A percentile compares a stretch with the other conserved stretches of the same genome.
phyloP scores from a whole-genome alignment of 768 basidiomycete species.

The Trametes maxima region DNA sequence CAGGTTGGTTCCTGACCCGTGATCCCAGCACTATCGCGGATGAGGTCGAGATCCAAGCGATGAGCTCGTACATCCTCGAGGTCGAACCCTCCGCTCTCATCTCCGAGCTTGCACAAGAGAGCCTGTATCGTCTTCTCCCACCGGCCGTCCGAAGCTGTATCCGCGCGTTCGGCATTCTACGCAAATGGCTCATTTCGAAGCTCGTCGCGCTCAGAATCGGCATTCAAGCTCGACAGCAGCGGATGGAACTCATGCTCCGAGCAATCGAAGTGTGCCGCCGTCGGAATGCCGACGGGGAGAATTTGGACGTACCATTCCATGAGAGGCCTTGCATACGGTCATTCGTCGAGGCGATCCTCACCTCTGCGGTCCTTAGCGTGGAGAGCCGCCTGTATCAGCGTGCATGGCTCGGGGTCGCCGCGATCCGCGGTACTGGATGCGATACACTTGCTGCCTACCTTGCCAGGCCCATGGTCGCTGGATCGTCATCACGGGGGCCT shows the following conservation, averaged over 20 bases:
- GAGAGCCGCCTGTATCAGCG: constrained; percentile 78
- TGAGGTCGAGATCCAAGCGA: constrained; percentile 74
- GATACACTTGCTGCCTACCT: constrained; percentile 65
- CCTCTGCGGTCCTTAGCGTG: constrained; percentile 74
- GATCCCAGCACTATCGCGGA: constrained; percentile 62
- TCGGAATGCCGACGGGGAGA: constrained; percentile 49
- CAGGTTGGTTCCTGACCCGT: constrained; percentile 72
- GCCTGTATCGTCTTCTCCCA: constrained; percentile 72
- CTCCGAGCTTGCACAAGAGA: constrained; percentile 69
- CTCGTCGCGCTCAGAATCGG: constrained; percentile 68
- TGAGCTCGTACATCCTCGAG: constrained; percentile 73
- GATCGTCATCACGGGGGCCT: constrained; percentile 48
- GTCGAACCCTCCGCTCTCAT: constrained; percentile 74
- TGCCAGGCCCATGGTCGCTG: constrained; percentile 49
- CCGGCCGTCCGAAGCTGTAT: constrained; percentile 76
- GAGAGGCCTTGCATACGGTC: constrained; percentile 72
- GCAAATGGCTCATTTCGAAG: constrained; percentile 78
- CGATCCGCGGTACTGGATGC: constrained; percentile 57
- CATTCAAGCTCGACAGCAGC: constrained; percentile 60
- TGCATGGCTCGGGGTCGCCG: constrained; percentile 78
- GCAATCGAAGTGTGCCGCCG: constrained; percentile 75
- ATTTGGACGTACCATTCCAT: constrained; percentile 39
- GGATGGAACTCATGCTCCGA: constrained; percentile 72
- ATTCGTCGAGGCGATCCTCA: constrained; percentile 76
- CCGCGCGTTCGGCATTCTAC: constrained; percentile 72